Evolutionary conservation across 495 filamentous ascomycete species (phyloP).

Genomic region (Daldinia loculata): DNA sequence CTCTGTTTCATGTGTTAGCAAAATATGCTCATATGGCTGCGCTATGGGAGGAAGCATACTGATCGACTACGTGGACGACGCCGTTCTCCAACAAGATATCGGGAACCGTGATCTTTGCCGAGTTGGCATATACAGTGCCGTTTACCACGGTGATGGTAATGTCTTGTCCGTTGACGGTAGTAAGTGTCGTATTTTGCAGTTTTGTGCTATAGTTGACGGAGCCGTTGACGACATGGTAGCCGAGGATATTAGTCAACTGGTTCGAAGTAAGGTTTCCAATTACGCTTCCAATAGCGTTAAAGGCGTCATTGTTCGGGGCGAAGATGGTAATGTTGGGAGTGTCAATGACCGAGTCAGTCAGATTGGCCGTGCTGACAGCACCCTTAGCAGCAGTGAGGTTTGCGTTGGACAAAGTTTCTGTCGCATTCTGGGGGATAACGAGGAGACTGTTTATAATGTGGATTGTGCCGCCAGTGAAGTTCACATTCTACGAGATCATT

Average conservation of each 20-base stretch:
- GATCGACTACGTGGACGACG: constrained; percentile 72
- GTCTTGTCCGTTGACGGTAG: constrained; percentile 55
- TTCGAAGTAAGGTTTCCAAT: constrained; percentile 56
- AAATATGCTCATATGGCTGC: not conserved
- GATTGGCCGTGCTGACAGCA: constrained; percentile 58
- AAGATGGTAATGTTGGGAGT: constrained; percentile 69
- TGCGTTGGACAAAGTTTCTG: constrained; percentile 55
- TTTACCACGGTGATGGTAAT: constrained; percentile 61
- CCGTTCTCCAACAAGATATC: constrained; percentile 72
- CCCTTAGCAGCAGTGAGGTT: constrained; percentile 67
- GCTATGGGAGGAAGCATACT: constrained; percentile 43
- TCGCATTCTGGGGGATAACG: constrained; percentile 62
- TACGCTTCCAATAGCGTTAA: constrained; percentile 65
- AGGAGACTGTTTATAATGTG: constrained; percentile 72
- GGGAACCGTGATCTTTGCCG: constrained; percentile 61
- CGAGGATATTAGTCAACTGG: constrained; percentile 59
- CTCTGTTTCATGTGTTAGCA: constrained; percentile 47
- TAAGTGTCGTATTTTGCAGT: constrained; percentile 55
- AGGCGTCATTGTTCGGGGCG: constrained; percentile 67
- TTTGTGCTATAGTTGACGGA: constrained; percentile 60
- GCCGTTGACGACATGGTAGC: constrained; percentile 67
- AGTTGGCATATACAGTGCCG: constrained; percentile 57
- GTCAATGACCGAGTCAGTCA: constrained; percentile 54
- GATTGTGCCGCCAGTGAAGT: constrained; percentile 69
- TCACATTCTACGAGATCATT: constrained; percentile 56